Percentiles rank a stretch among this genome's conserved stretches.
Evolutionary conservation across 129 eudicot genomes (phyloP).

Genomic region (Deinandra increscens): DNA sequence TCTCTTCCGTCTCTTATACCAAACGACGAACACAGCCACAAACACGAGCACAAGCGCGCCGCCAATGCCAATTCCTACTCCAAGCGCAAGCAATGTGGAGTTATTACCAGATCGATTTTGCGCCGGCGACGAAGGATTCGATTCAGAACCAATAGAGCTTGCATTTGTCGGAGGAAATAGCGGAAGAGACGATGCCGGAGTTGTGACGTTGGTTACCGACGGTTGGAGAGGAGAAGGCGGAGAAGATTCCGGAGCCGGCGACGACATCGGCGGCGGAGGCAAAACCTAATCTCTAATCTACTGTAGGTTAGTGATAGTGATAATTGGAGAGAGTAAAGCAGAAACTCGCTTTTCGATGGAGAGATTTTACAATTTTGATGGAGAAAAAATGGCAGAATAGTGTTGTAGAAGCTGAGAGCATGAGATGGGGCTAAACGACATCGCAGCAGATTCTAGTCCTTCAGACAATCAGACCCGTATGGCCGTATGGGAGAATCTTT

Average conservation of each 20-base stretch:
- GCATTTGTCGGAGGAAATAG: conserved; percentile 31
- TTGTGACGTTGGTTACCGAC: conserved; percentile 17
- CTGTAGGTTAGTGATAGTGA: conserved; percentile 25
- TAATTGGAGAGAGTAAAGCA: conserved; percentile 23
- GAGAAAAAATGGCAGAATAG: conserved; percentile 11
- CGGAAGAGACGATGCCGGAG: conserved; percentile 18
- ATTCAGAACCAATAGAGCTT: conserved; percentile 12
- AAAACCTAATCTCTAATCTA: too few species aligned
- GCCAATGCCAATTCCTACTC: conserved; percentile 72
- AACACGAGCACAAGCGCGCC: conserved; percentile 53
- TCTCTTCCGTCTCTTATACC: conserved; percentile 48
- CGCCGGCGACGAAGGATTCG: conserved; percentile 29
- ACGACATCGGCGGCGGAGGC: conserved; percentile 36
- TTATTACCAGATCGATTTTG: conserved; percentile 9
- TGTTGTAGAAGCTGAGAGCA: conserved; percentile 23
- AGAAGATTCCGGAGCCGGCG: conserved; percentile 36
- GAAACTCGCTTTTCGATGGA: conserved; percentile 25
- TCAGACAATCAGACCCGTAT: too few species aligned
- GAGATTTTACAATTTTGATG: background rate
- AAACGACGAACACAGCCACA: conserved; percentile 54
- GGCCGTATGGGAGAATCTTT: too few species aligned
- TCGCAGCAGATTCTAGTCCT: conserved; percentile 13
- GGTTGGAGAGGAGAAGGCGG: conserved; percentile 33
- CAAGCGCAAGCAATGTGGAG: conserved; percentile 53
- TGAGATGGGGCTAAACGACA: conserved; percentile 33